These are phyloP conservation scores for Cicer arietinum DNA, from an alignment of 306 rosid species.

Conservation along the genomic window DNA sequence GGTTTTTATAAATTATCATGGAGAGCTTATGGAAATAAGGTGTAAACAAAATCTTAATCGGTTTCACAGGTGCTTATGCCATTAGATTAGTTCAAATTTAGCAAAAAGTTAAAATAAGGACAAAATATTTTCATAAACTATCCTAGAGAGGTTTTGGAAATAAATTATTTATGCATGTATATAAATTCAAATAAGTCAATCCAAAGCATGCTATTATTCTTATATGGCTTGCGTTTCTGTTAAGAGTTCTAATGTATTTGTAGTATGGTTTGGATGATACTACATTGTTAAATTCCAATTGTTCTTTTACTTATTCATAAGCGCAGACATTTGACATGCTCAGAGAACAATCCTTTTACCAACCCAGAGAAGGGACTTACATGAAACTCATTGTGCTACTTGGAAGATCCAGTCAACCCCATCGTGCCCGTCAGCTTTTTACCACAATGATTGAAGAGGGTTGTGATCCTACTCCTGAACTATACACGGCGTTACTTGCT, in stretches of 20 bases:
- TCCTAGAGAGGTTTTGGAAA: no score
- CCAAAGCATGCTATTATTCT: no score
- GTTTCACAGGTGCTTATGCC: not conserved
- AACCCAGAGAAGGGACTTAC: constrained; percentile 96
- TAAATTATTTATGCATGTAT: no score
- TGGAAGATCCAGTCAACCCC: constrained; percentile 83
- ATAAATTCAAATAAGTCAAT: no score
- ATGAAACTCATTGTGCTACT: constrained; percentile 89
- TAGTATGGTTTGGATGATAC: constrained; percentile 4
- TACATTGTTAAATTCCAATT: constrained; percentile 9
- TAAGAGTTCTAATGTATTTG: not conserved
- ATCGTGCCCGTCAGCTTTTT: constrained; percentile 72
- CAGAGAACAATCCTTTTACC: constrained; percentile 81
- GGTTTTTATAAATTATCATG: not conserved
- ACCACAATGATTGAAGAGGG: constrained; percentile 82
- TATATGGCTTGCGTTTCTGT: not conserved
- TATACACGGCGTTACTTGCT: constrained; percentile 82
- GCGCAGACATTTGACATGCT: constrained; percentile 92
- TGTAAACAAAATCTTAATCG: no score
- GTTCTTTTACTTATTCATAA: constrained; percentile 31
- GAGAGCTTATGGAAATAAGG: not conserved
- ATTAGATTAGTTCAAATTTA: no score
- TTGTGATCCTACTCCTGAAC: constrained; percentile 72
- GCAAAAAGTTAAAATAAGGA: not conserved
- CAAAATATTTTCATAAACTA: not conserved